Evolutionary conservation across 441 rosid species (phyloP).

Genomic region (Eruca vesicaria): DNA sequence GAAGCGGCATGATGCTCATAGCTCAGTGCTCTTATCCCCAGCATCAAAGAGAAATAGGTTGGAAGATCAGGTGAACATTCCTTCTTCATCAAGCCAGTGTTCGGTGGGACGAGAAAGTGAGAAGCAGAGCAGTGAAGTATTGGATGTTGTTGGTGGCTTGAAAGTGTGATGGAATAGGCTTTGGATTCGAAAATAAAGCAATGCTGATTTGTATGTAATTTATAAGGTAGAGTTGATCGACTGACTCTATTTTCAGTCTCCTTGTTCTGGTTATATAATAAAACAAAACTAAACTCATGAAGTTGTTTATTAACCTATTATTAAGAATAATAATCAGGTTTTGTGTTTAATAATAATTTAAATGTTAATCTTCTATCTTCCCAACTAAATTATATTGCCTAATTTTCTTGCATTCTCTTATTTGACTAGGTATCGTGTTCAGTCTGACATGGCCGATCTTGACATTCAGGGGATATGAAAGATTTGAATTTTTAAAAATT

Average conservation of each 20-base stretch:
- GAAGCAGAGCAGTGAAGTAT: slow-evolving; percentile 52
- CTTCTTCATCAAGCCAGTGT: slow-evolving; percentile 54
- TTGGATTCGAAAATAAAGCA: slow-evolving; percentile 92
- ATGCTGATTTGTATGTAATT: slow-evolving; percentile 42
- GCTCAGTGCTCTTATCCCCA: slow-evolving; percentile 74
- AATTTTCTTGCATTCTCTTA: background rate
- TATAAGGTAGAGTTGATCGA: slow-evolving; percentile 3
- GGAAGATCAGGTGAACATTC: slow-evolving; percentile 34
- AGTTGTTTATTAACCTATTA: background rate
- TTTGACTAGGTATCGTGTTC: too few species aligned
- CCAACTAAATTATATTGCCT: background rate
- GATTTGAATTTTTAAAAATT: too few species aligned
- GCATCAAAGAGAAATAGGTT: slow-evolving; percentile 47
- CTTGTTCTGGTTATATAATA: slow-evolving; percentile 21
- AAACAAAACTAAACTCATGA: background rate
- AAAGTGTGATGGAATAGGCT: slow-evolving; percentile 91
- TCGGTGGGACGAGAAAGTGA: slow-evolving; percentile 60
- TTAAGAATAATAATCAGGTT: background rate
- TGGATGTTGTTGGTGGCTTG: slow-evolving; percentile 75
- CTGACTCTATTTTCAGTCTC: slow-evolving; percentile 1
- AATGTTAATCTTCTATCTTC: background rate
- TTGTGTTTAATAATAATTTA: background rate
- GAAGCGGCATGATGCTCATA: slow-evolving; percentile 82
- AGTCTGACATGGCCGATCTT: background rate
- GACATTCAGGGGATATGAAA: too few species aligned